Conservation (phyloP, 2,329 filamentous ascomycete species). For the Penicillium sp. region DNA sequence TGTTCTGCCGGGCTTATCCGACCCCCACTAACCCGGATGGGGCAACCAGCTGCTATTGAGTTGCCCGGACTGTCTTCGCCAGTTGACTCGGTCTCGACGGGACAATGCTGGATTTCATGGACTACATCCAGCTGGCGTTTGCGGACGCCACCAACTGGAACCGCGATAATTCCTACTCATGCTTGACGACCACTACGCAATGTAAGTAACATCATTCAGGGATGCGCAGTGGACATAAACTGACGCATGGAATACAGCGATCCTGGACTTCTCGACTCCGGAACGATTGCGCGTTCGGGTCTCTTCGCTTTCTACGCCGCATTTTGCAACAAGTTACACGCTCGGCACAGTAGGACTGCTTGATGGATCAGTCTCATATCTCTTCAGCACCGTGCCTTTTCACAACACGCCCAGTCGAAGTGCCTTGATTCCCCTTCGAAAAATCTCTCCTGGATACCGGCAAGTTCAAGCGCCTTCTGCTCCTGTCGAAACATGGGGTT, state of each 20-base stretch:
- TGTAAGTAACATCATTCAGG: conserved; percentile 49
- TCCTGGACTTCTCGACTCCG: conserved; percentile 86
- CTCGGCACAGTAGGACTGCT: conserved; percentile 86
- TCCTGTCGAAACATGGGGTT: conserved; percentile 33
- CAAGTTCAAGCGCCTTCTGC: conserved; percentile 58
- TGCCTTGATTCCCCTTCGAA: conserved; percentile 70
- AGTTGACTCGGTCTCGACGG: conserved; percentile 6
- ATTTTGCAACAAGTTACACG: conserved; percentile 92
- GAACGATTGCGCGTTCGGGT: conserved; percentile 80
- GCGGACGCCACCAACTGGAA: conserved; percentile 85
- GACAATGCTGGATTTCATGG: conserved; percentile 93
- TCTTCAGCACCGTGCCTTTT: conserved; percentile 85
- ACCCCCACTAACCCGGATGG: conserved; percentile 28
- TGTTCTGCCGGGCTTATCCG: conserved; percentile 40
- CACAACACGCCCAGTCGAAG: conserved; percentile 65
- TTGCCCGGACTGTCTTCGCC: not conserved
- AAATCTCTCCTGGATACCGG: conserved; percentile 78
- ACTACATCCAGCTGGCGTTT: conserved; percentile 90
- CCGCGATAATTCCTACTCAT: conserved; percentile 85
- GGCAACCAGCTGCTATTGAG: conserved; percentile 31
- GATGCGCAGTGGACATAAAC: conserved; percentile 11
- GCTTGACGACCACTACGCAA: conserved; percentile 78
- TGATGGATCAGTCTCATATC: conserved; percentile 94
- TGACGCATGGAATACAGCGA: conserved; percentile 50
- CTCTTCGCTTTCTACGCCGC: conserved; percentile 85